These are phyloP conservation scores for Fraxinus americana DNA, from an alignment of 257 asterid genomes.

Conservation along the genomic window DNA sequence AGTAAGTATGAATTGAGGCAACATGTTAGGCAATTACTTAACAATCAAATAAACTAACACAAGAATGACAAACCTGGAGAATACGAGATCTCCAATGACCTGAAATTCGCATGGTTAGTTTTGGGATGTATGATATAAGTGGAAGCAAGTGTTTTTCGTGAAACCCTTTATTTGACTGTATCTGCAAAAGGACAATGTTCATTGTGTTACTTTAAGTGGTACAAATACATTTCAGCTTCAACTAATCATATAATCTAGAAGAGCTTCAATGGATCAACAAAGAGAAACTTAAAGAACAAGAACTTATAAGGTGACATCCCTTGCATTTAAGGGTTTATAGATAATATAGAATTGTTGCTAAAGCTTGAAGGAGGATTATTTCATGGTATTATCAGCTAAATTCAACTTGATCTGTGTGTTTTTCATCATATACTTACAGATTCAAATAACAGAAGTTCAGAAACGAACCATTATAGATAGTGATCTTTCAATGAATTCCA, in stretches of 20 bases:
- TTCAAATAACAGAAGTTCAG: conserved; percentile 14
- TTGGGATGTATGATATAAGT: conserved; percentile 67
- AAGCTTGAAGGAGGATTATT: not conserved
- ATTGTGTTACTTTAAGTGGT: not conserved
- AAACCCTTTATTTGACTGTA: conserved; percentile 47
- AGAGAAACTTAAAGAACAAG: not conserved
- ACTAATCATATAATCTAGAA: conserved; percentile 11
- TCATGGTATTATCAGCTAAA: conserved; percentile 19
- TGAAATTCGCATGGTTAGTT: conserved; percentile 52
- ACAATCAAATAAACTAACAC: conserved; percentile 10
- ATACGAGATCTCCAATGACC: conserved; percentile 70
- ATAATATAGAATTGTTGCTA: not conserved
- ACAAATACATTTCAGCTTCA: conserved; percentile 10
- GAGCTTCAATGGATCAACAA: not conserved
- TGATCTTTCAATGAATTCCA: conserved; percentile 73
- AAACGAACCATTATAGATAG: conserved; percentile 59
- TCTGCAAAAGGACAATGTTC: conserved; percentile 44
- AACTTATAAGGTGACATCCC: not conserved
- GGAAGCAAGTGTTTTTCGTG: conserved; percentile 72
- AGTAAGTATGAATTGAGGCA: not conserved
- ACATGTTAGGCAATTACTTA: not conserved
- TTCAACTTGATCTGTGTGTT: no score
- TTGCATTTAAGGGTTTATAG: not conserved
- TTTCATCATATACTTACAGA: no score
- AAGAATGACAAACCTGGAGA: conserved; percentile 58